Conservation (phyloP, 305 asterid species). For the Solanum aculeatissimum region DNA sequence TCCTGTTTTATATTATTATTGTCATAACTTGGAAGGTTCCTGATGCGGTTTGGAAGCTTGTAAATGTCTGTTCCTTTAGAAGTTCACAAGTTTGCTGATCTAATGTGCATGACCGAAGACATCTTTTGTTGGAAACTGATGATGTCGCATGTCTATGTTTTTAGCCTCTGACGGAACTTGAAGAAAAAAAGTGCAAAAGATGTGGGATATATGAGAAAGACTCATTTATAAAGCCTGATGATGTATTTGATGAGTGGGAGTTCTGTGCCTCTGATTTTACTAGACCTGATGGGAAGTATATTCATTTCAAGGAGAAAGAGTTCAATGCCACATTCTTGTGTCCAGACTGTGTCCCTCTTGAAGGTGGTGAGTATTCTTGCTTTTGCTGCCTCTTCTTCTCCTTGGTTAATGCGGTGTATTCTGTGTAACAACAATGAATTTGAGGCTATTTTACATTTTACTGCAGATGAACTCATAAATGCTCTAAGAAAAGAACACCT, state of each 20-base stretch:
- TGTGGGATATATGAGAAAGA: conserved; percentile 70
- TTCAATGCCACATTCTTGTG: conserved; percentile 59
- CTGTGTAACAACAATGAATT: background rate
- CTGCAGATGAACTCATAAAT: background rate
- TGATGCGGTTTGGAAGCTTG: background rate
- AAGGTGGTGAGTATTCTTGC: conserved; percentile 28
- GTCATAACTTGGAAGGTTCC: background rate
- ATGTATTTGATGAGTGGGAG: conserved; percentile 71
- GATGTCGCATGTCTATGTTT: background rate
- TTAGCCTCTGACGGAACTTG: conserved; percentile 58
- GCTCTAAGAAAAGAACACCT: background rate
- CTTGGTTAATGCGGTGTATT: background rate
- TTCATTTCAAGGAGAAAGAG: conserved; percentile 38
- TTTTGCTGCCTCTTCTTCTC: background rate
- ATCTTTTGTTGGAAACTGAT: background rate
- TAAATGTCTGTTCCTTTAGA: background rate
- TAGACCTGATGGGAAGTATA: conserved; percentile 39
- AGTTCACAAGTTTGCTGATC: background rate
- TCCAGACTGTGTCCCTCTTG: conserved; percentile 39
- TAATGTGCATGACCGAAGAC: background rate
- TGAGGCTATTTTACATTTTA: background rate
- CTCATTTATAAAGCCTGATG: conserved; percentile 27
- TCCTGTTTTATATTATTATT: background rate
- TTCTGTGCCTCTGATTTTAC: conserved; percentile 63
- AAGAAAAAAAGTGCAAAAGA: conserved; percentile 54